Base-by-base conservation (phyloP, 352 stramenopile genomes). In the Phytophthora hybrid region DNA sequence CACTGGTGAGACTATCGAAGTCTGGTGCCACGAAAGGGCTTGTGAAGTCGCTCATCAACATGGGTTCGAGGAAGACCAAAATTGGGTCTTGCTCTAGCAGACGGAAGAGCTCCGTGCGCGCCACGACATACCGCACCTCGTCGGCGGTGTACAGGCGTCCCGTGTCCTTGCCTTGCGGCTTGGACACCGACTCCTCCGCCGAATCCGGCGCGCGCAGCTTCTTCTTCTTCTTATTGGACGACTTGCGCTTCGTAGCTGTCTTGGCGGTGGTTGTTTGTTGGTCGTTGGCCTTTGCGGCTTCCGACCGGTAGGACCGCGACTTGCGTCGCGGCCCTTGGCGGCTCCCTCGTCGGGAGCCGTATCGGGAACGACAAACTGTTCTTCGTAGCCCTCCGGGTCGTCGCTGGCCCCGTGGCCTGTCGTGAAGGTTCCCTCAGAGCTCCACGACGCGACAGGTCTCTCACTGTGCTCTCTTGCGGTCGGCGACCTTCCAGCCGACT, bases 201-300 rank as follows among this genome's bases (percentile, higher is more conserved):
- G 61, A 54, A n/a, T 41, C 34, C 0, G 61, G 63, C 6, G 63
- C 52, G 11, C 41, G 52, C 53, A 63, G 23, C n/a, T n/a, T n/a
- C 23, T 26, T 26, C 23, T 26, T 26, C 23, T 26, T 26, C 53
- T 26, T 46, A 14, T 41, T 41, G 8, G 34, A 41, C 7, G 19
- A 7, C 4, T 29, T 21, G 34, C 34, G 10, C 59, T 59, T 66
- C 2, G 39, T 31, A 4, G 21, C 6, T 34, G 18, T n/a, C 8
- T 6, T 56, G 19, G 60, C 4, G 10, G 53, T 3, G 21, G 59
- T 8, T 60, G 55, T 19, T 26, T 26, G 23, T 26, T 26, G 23
- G 23, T 26, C 23, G 23, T 26, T 2, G 23, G 23, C 23, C 23
- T 26, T 26, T 26, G 23, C 23, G 23, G 23, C 23, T 26, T 26